Evolutionary conservation across 176 grass and related monocot species (phyloP).

Genomic region (Canna indica): DNA sequence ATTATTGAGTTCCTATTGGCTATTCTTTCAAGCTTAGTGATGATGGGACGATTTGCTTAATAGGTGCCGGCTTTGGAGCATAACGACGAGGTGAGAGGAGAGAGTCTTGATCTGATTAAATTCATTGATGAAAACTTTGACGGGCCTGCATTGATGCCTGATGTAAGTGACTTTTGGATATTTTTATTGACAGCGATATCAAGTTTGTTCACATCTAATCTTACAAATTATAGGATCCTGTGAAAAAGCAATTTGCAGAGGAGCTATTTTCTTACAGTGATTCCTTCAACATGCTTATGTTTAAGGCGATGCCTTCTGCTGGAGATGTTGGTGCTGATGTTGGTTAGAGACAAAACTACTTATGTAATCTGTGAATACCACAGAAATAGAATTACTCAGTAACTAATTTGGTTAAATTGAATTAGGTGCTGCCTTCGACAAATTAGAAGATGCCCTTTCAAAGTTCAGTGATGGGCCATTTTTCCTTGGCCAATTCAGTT

Average conservation of each 20-base stretch:
- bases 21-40: neutral
- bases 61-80: slow-evolving; percentile 77
- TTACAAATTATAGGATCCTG: slow-evolving; percentile 36
- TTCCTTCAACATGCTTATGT: slow-evolving; percentile 31
- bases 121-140: slow-evolving; percentile 59
- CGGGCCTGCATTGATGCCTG: slow-evolving; percentile 46
- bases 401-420: slow-evolving; percentile 13
- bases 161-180: slow-evolving; percentile 51
- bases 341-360: no score
- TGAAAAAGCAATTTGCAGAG: slow-evolving; percentile 50
- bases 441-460: slow-evolving; percentile 49
- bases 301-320: slow-evolving; percentile 26
- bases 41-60: neutral
- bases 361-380: no score
- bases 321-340: slow-evolving; percentile 27
- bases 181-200: no score
- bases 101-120: slow-evolving; percentile 64
- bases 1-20: neutral
- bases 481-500: slow-evolving; percentile 66
- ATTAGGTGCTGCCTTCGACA: slow-evolving; percentile 54
- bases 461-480: slow-evolving; percentile 69
- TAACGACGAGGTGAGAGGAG: slow-evolving; percentile 46
- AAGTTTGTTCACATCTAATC: no score
- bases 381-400: no score
- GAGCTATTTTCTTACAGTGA: slow-evolving; percentile 40